Evolutionary conservation across 345 rosid genomes (phyloP), one percentile per base, ranked within the genome.

Genomic region (Populus nigra): DNA sequence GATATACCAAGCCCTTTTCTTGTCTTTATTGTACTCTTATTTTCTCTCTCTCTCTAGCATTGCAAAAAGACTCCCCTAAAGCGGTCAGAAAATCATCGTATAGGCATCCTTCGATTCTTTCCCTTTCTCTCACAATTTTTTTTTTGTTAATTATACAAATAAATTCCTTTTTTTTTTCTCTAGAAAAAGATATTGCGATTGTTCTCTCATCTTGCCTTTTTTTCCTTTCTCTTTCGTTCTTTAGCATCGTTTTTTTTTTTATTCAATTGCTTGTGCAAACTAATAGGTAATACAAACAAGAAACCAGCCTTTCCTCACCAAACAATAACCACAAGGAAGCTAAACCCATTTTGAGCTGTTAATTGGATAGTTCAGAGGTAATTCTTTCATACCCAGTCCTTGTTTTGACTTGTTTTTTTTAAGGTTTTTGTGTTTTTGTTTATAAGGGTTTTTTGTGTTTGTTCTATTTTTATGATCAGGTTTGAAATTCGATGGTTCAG

Each of bases 241-340:
- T 65, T 22, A 35, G 65, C 35, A 49, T 80, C 22, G 2, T 74
- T 79, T 13, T 79, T 77, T 72, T 71, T 17, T 79, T 75, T 72
- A 70, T 80, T 84, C 87, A 71, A 53, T 83, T 74, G 70, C 76
- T 69, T 78, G 76, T 61, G 82, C 87, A 73, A 74, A 72, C 77
- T 74, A 74, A 49, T 71, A 20, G 78, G 78, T 39, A 2, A 10
- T 15, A 50, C 38, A 41, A 4, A 49, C 17, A 71, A 25, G 66
- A 45, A 76, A 31, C 36, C 55, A 41, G 27, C 49, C 57, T 67
- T 71, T 73, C 49, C 25, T 25, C 53, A 49, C 57, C 61, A 73
- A 50, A 63, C 53, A 38, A 27, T 66, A 61, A 41, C 72, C 11
- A 22, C 22, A 15, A 20, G 65, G 67, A 69, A 49, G 50, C 76